Evolutionary conservation across 169 alveolate species (phyloP).

Genomic region (Neospora caninum): DNA sequence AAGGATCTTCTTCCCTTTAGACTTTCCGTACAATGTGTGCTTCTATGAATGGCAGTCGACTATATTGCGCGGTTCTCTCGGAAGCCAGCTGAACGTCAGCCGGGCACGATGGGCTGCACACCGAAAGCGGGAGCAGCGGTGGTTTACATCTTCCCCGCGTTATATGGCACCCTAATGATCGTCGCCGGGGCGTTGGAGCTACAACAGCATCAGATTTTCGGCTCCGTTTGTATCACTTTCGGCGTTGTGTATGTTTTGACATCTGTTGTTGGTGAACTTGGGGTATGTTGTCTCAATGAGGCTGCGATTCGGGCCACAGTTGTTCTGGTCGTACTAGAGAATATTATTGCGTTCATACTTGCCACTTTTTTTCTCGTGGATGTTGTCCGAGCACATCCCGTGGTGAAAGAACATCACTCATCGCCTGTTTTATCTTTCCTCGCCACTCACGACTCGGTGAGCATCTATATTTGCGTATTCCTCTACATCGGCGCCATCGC

Average conservation of each 20-base stretch:
- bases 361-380: constrained; percentile 4
- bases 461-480: neutral
- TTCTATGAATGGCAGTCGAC: neutral
- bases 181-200: constrained; percentile 23
- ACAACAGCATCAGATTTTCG: constrained; percentile 15
- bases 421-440: constrained; percentile 5
- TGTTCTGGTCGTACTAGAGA: constrained; percentile 29
- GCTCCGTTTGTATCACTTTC: constrained; percentile 15
- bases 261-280: constrained; percentile 24
- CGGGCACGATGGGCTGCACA: constrained; percentile 26
- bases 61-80: neutral
- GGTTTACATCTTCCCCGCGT: constrained; percentile 41
- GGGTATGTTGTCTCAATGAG: constrained; percentile 29
- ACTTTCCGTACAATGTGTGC: too few species aligned
- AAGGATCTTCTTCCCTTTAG: too few species aligned
- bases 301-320: constrained; percentile 41
- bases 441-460: constrained; percentile 4
- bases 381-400: constrained; percentile 1
- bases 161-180: constrained; percentile 27
- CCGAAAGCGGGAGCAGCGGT: constrained; percentile 40
- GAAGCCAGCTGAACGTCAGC: neutral
- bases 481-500: constrained; percentile 15
- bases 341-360: constrained; percentile 20
- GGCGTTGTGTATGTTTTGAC: constrained; percentile 29
- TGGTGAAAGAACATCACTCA: neutral